A percentile compares a stretch with the other conserved stretches of the same genome.
Evolutionary conservation across 305 asterid genomes (phyloP).

Genomic region (Coffea humblotiana): DNA sequence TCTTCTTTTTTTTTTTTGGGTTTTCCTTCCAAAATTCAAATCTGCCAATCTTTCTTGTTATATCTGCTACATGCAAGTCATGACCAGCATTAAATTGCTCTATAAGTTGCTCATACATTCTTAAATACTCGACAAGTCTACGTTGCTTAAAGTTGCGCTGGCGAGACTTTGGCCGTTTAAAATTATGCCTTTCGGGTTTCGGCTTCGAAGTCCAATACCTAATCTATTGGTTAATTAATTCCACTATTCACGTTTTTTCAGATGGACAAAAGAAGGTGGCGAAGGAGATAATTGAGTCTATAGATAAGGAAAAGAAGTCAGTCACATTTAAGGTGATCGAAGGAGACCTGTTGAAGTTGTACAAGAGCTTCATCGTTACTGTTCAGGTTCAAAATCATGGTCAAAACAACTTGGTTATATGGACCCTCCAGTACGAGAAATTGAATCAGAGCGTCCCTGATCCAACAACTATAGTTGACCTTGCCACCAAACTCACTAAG

Average conservation of each 20-base stretch:
- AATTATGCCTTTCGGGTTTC: too few relatives aligned
- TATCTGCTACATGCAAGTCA: background rate
- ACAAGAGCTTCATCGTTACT: slow-evolving; percentile 12
- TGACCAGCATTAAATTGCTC: too few relatives aligned
- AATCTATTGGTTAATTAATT: background rate
- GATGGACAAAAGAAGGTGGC: slow-evolving; percentile 18
- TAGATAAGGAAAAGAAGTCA: slow-evolving; percentile 21
- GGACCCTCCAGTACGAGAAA: slow-evolving; percentile 24
- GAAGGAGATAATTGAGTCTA: slow-evolving; percentile 11
- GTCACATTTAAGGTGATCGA: slow-evolving; percentile 18
- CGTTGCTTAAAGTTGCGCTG: too few relatives aligned
- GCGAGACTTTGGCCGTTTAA: too few relatives aligned
- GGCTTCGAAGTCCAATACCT: too few relatives aligned
- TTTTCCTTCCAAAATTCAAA: background rate
- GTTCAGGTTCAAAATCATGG: slow-evolving; percentile 17
- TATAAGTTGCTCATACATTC: too few relatives aligned
- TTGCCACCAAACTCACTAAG: background rate
- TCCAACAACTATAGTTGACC: slow-evolving; percentile 14
- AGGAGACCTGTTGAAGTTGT: slow-evolving; percentile 16
- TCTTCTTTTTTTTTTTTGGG: too few relatives aligned
- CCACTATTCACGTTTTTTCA: background rate
- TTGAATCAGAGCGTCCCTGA: background rate
- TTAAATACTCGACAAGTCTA: too few relatives aligned
- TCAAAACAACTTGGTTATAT: slow-evolving; percentile 11
- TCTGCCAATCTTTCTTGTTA: background rate